Conservation (phyloP, 1,139 yeast genomes). For the Pichia sp. region DNA sequence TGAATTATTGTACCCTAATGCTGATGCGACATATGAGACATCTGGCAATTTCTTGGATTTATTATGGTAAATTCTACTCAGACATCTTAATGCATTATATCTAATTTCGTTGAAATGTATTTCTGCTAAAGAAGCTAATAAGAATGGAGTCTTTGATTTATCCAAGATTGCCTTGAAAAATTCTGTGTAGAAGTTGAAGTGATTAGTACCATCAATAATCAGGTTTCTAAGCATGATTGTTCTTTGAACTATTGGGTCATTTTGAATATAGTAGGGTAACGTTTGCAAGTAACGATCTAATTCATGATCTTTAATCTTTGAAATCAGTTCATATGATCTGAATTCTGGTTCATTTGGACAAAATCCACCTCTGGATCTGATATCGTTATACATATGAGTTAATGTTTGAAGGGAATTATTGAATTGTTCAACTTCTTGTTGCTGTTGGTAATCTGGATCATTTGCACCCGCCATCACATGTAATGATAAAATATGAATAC, state of each 20-base stretch:
- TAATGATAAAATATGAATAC: conserved; percentile 79
- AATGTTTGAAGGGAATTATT: conserved; percentile 90
- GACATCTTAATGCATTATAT: conserved; percentile 67
- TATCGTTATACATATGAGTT: conserved; percentile 83
- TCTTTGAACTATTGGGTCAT: conserved; percentile 59
- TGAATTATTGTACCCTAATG: conserved; percentile 65
- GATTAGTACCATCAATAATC: conserved; percentile 64
- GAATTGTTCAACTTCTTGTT: conserved; percentile 93
- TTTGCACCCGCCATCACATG: conserved; percentile 84
- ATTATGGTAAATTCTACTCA: conserved; percentile 68
- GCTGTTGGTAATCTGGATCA: conserved; percentile 78
- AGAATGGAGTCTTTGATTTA: conserved; percentile 54
- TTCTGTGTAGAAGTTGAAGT: conserved; percentile 57
- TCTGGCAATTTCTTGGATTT: conserved; percentile 64
- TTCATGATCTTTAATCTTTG: conserved; percentile 84
- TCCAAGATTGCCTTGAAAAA: conserved; percentile 58
- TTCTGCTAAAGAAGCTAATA: conserved; percentile 75
- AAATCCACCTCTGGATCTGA: conserved; percentile 62
- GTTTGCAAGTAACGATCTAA: conserved; percentile 73
- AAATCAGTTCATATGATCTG: conserved; percentile 79
- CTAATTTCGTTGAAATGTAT: conserved; percentile 79
- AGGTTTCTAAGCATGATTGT: conserved; percentile 71
- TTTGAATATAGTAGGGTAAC: conserved; percentile 57
- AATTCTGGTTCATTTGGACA: conserved; percentile 93
- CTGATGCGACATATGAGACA: conserved; percentile 42